These are phyloP conservation scores for Citrus mangshanensis DNA, from an alignment of 345 rosid genomes.

Conservation along the genomic window DNA sequence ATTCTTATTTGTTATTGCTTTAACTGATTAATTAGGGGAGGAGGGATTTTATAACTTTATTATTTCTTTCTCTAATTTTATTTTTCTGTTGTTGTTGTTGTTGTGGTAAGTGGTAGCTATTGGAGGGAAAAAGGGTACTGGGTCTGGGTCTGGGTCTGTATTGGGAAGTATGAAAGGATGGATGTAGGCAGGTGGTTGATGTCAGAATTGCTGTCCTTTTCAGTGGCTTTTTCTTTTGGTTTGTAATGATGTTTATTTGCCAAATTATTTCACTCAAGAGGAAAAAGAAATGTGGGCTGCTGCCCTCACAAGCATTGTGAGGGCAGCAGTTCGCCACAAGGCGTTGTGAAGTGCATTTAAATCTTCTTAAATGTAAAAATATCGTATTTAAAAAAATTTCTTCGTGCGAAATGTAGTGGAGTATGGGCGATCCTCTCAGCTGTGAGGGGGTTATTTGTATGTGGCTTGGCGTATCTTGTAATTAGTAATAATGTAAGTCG, in stretches of 20 bases:
- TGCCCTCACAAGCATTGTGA: too few relatives aligned
- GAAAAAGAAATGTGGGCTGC: conserved; percentile 10
- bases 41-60: not conserved
- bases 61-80: not conserved
- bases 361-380: too few relatives aligned
- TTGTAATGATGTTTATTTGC: conserved; percentile 12
- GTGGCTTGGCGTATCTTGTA: too few relatives aligned
- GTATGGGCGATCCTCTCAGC: too few relatives aligned
- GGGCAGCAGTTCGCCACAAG: too few relatives aligned
- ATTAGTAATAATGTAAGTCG: too few relatives aligned
- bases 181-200: not conserved
- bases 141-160: conserved; percentile 18
- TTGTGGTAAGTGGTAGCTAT: conserved; percentile 4
- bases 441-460: too few relatives aligned
- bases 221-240: conserved; percentile 4
- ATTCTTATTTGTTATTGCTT: not conserved
- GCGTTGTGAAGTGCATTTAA: too few relatives aligned
- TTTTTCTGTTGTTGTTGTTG: not conserved
- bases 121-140: not conserved
- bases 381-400: too few relatives aligned
- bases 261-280: not conserved
- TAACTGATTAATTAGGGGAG: not conserved
- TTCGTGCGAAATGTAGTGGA: too few relatives aligned
- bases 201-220: conserved; percentile 6
- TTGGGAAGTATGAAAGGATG: conserved; percentile 31